Evolutionary conservation across 768 basidiomycete genomes (phyloP).

Genomic region (Calocera viscosa): DNA sequence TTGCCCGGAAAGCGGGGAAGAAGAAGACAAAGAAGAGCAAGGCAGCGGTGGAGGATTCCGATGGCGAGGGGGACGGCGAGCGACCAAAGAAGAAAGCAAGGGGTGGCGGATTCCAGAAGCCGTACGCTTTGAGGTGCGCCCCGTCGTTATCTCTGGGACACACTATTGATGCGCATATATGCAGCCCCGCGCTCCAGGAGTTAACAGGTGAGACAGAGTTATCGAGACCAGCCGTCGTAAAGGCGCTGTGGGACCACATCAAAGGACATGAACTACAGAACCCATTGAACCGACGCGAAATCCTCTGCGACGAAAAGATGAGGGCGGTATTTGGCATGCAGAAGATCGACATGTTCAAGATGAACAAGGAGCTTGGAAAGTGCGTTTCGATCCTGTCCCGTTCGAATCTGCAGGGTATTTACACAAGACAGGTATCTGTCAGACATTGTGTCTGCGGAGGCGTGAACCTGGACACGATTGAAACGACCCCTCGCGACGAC

Average conservation of each 20-base stretch:
- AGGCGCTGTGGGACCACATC: constrained; percentile 82
- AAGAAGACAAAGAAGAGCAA: constrained; percentile 43
- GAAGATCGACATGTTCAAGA: constrained; percentile 77
- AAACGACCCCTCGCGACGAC: background rate
- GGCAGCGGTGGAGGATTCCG: constrained; percentile 36
- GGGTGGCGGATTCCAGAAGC: constrained; percentile 62
- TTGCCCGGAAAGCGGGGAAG: constrained; percentile 30
- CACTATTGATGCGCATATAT: background rate
- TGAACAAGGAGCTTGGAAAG: constrained; percentile 85
- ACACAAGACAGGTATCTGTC: background rate
- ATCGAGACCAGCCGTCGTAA: constrained; percentile 82
- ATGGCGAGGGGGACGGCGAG: constrained; percentile 31
- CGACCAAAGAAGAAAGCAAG: constrained; percentile 38
- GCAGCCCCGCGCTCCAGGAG: constrained; percentile 58
- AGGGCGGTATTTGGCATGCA: constrained; percentile 66
- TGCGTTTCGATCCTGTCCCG: constrained; percentile 27
- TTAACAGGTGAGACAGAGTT: constrained; percentile 55
- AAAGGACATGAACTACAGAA: constrained; percentile 73
- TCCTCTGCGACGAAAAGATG: constrained; percentile 64
- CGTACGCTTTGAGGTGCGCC: constrained; percentile 55
- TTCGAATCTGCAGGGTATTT: background rate
- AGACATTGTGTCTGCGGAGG: background rate
- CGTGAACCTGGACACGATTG: background rate
- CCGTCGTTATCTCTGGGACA: background rate
- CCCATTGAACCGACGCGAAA: constrained; percentile 68